Evolutionary conservation across 768 basidiomycete genomes (phyloP).

Genomic region (Hydnum rufescens): DNA sequence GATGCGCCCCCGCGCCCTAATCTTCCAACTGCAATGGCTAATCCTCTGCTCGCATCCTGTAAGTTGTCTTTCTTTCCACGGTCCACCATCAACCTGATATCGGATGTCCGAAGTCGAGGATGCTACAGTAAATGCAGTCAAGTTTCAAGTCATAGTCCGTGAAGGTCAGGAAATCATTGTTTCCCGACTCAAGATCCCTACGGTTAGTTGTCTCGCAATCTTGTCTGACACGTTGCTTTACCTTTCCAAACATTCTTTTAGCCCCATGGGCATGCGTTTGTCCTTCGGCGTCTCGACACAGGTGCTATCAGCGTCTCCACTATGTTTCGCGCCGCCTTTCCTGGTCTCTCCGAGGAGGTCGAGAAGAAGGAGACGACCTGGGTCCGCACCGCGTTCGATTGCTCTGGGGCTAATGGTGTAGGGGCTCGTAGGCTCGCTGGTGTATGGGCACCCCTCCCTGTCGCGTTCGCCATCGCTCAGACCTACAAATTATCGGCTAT

Average conservation of each 20-base stretch:
- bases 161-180: slow-evolving; percentile 23
- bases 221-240: not conserved
- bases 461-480: slow-evolving; percentile 48
- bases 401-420: slow-evolving; percentile 49
- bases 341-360: slow-evolving; percentile 50
- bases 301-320: slow-evolving; percentile 82
- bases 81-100: too few relatives aligned
- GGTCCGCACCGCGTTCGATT: slow-evolving; percentile 65
- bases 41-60: slow-evolving; percentile 1
- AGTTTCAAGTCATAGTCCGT: slow-evolving; percentile 23
- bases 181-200: slow-evolving; percentile 23
- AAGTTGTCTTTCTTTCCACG: not conserved
- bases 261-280: slow-evolving; percentile 55
- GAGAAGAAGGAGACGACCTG: slow-evolving; percentile 67
- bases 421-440: slow-evolving; percentile 65
- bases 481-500: slow-evolving; percentile 43
- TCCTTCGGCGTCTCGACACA: slow-evolving; percentile 84
- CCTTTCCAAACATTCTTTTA: not conserved
- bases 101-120: too few relatives aligned
- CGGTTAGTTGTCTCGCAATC: slow-evolving; percentile 13
- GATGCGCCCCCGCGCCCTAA: not conserved
- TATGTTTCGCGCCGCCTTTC: slow-evolving; percentile 93
- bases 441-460: slow-evolving; percentile 54
- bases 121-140: too few relatives aligned
- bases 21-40: not conserved